A percentile compares a stretch with the other conserved stretches of the same genome.
Evolutionary conservation across 2,329 filamentous ascomycete genomes (phyloP).

Genomic region (Rhynchosporium secalis): DNA sequence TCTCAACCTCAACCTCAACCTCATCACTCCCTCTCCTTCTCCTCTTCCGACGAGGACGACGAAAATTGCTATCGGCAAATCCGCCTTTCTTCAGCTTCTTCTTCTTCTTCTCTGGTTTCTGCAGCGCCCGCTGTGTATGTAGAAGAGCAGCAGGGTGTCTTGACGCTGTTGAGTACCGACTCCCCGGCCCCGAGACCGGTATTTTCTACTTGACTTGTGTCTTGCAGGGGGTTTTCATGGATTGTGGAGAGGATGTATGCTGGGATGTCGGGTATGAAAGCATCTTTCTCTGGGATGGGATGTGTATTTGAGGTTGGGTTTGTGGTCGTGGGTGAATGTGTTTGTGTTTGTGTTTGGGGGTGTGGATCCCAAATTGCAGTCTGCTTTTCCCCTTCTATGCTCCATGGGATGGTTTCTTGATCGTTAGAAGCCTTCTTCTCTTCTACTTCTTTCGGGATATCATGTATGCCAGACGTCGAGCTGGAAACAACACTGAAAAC

Average conservation of each 20-base stretch:
- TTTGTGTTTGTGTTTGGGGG: not conserved
- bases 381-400: too few species aligned
- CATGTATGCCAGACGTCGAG: not conserved
- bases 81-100: constrained; percentile 1
- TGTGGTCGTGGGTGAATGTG: not conserved
- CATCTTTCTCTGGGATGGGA: constrained; percentile 36
- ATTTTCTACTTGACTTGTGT: constrained; percentile 45
- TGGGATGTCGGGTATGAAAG: constrained; percentile 46
- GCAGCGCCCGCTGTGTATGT: not conserved
- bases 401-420: too few species aligned
- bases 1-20: constrained; percentile 21
- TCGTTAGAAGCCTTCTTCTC: not conserved
- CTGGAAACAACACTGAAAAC: not conserved
- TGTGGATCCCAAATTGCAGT: too few species aligned
- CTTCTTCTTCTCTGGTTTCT: constrained; percentile 27
- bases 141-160: constrained; percentile 30
- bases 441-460: too few species aligned
- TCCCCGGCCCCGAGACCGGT: constrained; percentile 45
- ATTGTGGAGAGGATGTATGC: constrained; percentile 47
- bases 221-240: constrained; percentile 50
- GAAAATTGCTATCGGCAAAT: too few species aligned
- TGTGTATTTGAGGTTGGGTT: not conserved
- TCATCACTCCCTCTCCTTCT: constrained; percentile 15
- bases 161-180: constrained; percentile 26
- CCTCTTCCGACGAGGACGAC: constrained; percentile 21